A percentile compares a stretch with the other conserved stretches of the same genome.
These are phyloP conservation scores for Parmelia sp. DNA, from an alignment of 495 filamentous ascomycete genomes.

Conservation along the genomic window DNA sequence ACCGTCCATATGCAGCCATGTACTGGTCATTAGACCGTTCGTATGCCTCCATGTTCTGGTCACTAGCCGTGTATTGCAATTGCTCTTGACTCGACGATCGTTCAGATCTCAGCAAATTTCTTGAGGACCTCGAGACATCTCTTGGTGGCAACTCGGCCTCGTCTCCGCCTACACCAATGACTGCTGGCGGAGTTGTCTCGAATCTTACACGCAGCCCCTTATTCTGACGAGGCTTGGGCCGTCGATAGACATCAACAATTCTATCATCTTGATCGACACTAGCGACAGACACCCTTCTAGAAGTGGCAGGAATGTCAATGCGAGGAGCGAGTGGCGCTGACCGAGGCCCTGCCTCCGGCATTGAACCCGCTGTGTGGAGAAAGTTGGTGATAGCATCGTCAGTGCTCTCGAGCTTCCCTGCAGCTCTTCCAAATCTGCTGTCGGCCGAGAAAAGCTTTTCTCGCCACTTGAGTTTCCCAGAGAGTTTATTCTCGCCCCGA, in stretches of 20 bases:
- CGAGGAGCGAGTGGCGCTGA: constrained; percentile 22
- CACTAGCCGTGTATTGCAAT: neutral
- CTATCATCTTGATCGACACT: constrained; percentile 23
- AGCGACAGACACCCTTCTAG: constrained; percentile 29
- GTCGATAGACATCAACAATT: constrained; percentile 24
- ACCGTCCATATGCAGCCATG: too few species aligned
- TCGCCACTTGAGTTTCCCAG: constrained; percentile 41
- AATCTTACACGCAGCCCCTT: constrained; percentile 71
- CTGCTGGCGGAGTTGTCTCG: constrained; percentile 54
- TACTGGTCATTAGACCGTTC: neutral
- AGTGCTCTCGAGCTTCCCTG: constrained; percentile 24
- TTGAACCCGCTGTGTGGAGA: constrained; percentile 27
- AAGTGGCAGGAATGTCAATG: neutral
- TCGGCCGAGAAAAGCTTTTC: constrained; percentile 46
- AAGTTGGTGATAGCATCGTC: constrained; percentile 46
- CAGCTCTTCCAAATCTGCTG: constrained; percentile 27
- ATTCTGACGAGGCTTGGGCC: constrained; percentile 36
- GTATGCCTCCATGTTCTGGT: neutral
- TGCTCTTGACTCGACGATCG: neutral
- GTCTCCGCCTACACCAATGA: constrained; percentile 86
- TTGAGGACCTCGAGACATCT: constrained; percentile 55
- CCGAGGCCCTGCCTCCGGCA: constrained; percentile 24
- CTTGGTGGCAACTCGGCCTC: constrained; percentile 62
- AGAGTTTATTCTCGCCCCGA: constrained; percentile 33
- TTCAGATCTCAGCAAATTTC: constrained; percentile 28